Evolutionary conservation across 2,329 filamentous ascomycete species (phyloP).

Genomic region (Aspergillus flavus): DNA sequence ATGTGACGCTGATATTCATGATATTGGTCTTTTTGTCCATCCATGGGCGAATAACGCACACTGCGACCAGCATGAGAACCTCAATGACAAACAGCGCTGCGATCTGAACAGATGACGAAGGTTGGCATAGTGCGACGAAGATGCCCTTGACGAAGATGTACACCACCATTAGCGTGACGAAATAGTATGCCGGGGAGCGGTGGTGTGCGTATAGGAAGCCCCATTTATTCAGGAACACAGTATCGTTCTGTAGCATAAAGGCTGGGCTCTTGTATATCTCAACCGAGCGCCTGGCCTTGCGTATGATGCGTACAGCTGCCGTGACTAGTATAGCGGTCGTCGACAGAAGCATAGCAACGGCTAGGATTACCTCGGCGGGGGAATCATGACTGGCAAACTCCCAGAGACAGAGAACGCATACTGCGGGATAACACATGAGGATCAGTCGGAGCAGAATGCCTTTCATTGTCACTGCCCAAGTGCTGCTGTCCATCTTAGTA

Average conservation of each 20-base stretch:
- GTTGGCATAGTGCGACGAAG: conserved; percentile 81
- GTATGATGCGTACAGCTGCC: conserved; percentile 86
- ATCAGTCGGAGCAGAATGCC: conserved; percentile 89
- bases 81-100: conserved; percentile 83
- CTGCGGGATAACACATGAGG: conserved; percentile 87
- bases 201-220: conserved; percentile 97
- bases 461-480: conserved; percentile 90
- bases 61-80: conserved; percentile 72
- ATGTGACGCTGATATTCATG: conserved; percentile 90
- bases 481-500: conserved; percentile 83
- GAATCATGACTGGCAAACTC: conserved; percentile 87
- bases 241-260: conserved; percentile 94
- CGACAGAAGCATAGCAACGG: conserved; percentile 82
- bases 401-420: conserved; percentile 89
- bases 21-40: conserved; percentile 98
- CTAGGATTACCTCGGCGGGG: conserved; percentile 78
- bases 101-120: conserved; percentile 70
- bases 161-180: conserved; percentile 74
- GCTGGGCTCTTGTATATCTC: conserved; percentile 91
- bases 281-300: conserved; percentile 82
- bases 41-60: conserved; percentile 82
- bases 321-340: conserved; percentile 78
- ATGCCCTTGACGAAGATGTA: conserved; percentile 83
- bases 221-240: conserved; percentile 90
- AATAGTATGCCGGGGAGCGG: conserved; percentile 92